A percentile compares a stretch with the other conserved stretches of the same genome.
These are phyloP conservation scores for Scedosporium boydii DNA, from an alignment of 2,329 filamentous ascomycete genomes.

Conservation along the genomic window DNA sequence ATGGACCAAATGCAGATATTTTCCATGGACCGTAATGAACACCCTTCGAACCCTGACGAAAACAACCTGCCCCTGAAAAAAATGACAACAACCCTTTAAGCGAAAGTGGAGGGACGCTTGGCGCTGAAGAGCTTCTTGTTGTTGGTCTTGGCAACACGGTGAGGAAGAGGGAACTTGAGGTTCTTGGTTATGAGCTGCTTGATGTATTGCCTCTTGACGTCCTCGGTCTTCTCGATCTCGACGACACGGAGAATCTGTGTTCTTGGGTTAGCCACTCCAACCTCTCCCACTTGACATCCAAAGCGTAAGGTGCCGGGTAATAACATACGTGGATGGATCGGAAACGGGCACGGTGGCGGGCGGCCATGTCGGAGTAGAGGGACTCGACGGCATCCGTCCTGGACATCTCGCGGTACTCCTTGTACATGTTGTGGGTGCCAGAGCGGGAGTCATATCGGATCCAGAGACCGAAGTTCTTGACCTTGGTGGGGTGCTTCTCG, in stretches of 20 bases:
- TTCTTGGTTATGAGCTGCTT: conserved; percentile 93
- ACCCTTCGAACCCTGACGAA: conserved; percentile 46
- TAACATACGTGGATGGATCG: conserved; percentile 90
- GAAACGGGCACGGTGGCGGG: conserved; percentile 93
- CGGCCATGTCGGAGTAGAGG: conserved; percentile 99
- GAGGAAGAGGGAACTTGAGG: conserved; percentile 97
- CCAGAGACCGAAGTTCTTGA: conserved; percentile 99
- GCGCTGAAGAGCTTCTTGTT: conserved; percentile 89
- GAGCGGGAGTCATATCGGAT: conserved; percentile 99
- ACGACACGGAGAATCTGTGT: conserved; percentile 91
- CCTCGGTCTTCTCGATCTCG: conserved; percentile 88
- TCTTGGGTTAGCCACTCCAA: not conserved
- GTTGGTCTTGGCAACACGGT: conserved; percentile 77
- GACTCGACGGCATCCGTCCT: conserved; percentile 90
- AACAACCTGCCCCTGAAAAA: conserved; percentile 36
- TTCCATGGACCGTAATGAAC: conserved; percentile 53
- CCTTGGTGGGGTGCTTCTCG: conserved; percentile 98
- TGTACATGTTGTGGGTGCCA: conserved; percentile 99
- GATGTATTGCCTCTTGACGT: conserved; percentile 98
- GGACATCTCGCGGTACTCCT: conserved; percentile 99
- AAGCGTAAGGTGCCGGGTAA: not conserved
- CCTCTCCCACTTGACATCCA: not conserved
- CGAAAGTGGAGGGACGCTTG: conserved; percentile 93
- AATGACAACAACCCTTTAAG: conserved; percentile 54
- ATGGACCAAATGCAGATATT: conserved; percentile 42